phyloP scores from a whole-genome alignment of 78 protist species.

The Chrysochromulina tobinii region DNA sequence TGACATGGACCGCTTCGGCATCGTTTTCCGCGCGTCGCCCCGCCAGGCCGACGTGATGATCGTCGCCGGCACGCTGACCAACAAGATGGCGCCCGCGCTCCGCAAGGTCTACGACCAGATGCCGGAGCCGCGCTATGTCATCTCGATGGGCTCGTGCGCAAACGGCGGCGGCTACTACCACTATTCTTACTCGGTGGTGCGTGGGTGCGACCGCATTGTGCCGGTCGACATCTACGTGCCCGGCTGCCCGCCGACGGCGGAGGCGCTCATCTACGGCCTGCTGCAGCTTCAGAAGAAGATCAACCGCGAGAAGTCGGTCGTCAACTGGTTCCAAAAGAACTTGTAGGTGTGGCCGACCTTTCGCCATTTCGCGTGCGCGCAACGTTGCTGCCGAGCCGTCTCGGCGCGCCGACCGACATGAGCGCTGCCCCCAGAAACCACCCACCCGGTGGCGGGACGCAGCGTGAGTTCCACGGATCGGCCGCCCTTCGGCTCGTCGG shows the following conservation, averaged over 20 bases:
- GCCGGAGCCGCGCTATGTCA: conserved; percentile 81
- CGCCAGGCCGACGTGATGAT: conserved; percentile 95
- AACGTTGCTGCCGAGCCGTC: no score
- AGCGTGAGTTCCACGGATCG: no score
- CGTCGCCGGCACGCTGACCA: conserved; percentile 95
- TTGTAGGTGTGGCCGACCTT: not conserved
- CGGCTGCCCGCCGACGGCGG: conserved; percentile 98
- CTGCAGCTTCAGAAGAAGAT: conserved; percentile 90
- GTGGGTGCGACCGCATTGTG: conserved; percentile 95
- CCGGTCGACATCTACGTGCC: conserved; percentile 97
- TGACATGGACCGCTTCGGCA: conserved; percentile 94
- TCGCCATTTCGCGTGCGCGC: no score
- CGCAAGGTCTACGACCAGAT: conserved; percentile 93
- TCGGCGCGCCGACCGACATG: no score
- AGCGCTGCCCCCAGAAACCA: no score
- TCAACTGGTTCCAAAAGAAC: conserved; percentile 54
- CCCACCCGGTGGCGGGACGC: no score
- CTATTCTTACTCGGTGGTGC: conserved; percentile 92
- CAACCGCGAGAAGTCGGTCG: conserved; percentile 44
- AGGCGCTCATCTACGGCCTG: conserved; percentile 91
- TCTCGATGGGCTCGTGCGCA: conserved; percentile 96
- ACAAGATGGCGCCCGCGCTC: conserved; percentile 97
- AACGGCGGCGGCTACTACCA: conserved; percentile 98
- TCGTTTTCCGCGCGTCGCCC: conserved; percentile 88
- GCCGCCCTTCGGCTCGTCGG: no score